phyloP scores from a whole-genome alignment of 768 basidiomycete genomes.

The Tulasnella sp. region DNA sequence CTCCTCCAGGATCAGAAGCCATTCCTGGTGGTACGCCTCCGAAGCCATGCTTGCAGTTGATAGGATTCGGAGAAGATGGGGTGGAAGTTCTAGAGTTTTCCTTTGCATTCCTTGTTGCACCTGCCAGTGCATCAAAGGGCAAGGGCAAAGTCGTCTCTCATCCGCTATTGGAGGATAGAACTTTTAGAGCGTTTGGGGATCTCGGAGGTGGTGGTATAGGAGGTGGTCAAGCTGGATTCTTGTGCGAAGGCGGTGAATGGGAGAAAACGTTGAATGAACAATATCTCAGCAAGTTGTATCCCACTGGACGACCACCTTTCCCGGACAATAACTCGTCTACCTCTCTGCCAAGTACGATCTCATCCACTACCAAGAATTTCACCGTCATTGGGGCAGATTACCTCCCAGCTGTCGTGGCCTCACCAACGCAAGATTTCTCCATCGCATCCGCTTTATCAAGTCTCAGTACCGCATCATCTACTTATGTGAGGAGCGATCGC shows the following conservation, averaged over 20 bases:
- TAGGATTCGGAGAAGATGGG: constrained; percentile 56
- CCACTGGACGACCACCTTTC: background rate
- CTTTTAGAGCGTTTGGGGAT: constrained; percentile 44
- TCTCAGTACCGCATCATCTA: constrained; percentile 32
- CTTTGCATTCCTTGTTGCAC: constrained; percentile 34
- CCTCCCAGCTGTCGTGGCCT: background rate
- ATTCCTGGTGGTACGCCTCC: background rate
- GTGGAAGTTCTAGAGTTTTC: constrained; percentile 61
- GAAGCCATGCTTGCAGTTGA: constrained; percentile 46
- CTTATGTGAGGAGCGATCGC: constrained; percentile 31
- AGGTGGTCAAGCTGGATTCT: constrained; percentile 38
- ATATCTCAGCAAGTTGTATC: background rate
- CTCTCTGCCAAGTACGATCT: background rate
- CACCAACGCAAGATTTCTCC: constrained; percentile 19
- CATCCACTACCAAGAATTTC: background rate
- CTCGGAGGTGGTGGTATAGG: constrained; percentile 52
- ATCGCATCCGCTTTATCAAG: constrained; percentile 32
- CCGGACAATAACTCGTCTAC: background rate
- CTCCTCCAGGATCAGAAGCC: too few species aligned
- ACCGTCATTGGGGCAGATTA: constrained; percentile 5
- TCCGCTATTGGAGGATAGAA: constrained; percentile 28
- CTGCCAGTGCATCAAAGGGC: constrained; percentile 21
- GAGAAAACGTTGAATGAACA: constrained; percentile 21
- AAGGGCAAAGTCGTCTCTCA: constrained; percentile 35
- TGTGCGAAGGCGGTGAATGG: constrained; percentile 42